Base-by-base conservation (phyloP, 345 rosid genomes). In the Eucalyptus regnans region DNA sequence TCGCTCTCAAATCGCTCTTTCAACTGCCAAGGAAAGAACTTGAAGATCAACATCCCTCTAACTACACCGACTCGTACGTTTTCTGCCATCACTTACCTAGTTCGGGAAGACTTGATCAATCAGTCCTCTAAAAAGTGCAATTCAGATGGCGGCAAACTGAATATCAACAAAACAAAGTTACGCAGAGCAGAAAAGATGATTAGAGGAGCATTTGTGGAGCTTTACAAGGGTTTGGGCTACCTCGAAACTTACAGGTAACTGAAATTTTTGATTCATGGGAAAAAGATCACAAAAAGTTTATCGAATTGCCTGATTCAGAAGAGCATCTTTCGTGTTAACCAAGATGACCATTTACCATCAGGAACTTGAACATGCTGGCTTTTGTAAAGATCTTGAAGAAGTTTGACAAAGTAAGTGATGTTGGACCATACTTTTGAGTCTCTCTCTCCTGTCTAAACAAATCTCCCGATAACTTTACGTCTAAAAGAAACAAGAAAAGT, bases 361-460 rank as follows among this genome's bases (percentile, higher is more conserved):
- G 99, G 96, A 94, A 96, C 95, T 94, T 98, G 94, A 98, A 98
- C 94, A 90, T 96, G 97, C 95, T 98, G 89, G 99, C 99, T 93
- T 98, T 97, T 87, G 93, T 96, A 56, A 98, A 98, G 93, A 98
- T 98, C 89, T 91, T 98, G 93, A 98, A 96, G 94, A 98, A 98
- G 89, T 97, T 98, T 83, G 98, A 97, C 90, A 98, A 97, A 93
- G 99, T 96, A 91, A 92, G 92, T 88, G 4, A 83, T 66, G 58
- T 37, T 31, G 80, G 52, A 12, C 54, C 43, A 31, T 52, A 3
- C 79, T n/a, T 18, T 20, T 52, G 46, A 37, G 22, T 46, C 79
- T 60, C 41, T 54, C 18, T 87, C 87, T 86, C 33, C 50, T 76
- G 52, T 89, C 62, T 64, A 37, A 71, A 18, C 44, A 37, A 29